These are phyloP conservation scores for Plasmopara halstedii DNA, from an alignment of 352 stramenopile species.

Conservation along the genomic window DNA sequence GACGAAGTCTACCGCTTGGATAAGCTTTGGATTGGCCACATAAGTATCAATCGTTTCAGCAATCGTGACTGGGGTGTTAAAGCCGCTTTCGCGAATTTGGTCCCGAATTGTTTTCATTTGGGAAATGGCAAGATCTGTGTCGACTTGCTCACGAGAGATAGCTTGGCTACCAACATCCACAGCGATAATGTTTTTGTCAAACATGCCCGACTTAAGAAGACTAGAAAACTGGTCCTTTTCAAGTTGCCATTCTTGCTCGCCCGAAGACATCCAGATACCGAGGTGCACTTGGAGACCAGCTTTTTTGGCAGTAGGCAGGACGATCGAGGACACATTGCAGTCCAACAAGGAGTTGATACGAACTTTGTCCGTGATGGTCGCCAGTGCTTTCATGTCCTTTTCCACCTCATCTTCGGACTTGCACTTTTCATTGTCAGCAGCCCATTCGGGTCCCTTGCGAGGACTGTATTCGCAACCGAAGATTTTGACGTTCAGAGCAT, in stretches of 20 bases:
- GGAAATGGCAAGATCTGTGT: slow-evolving; percentile 30
- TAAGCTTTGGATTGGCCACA: slow-evolving; percentile 40
- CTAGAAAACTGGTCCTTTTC: slow-evolving; percentile 39
- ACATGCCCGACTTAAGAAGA: slow-evolving; percentile 31
- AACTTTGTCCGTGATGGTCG: slow-evolving; percentile 37
- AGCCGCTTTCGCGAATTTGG: slow-evolving; percentile 26
- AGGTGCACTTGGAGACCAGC: slow-evolving; percentile 47
- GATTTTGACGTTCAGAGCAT: slow-evolving; percentile 46
- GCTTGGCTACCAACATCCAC: slow-evolving; percentile 59
- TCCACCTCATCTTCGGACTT: slow-evolving; percentile 38
- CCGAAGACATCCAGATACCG: slow-evolving; percentile 49
- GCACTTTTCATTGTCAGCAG: slow-evolving; percentile 26
- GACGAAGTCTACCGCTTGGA: slow-evolving; percentile 61
- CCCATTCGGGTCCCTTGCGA: slow-evolving; percentile 50
- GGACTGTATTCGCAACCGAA: slow-evolving; percentile 71
- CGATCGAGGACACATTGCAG: slow-evolving; percentile 34
- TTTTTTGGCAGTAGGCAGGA: slow-evolving; percentile 39
- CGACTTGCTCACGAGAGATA: slow-evolving; percentile 59
- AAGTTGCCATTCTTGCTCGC: slow-evolving; percentile 26
- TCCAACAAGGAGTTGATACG: slow-evolving; percentile 62
- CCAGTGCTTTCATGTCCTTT: slow-evolving; percentile 45
- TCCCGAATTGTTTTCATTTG: slow-evolving; percentile 49
- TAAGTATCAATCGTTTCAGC: slow-evolving; percentile 67
- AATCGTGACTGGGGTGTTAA: slow-evolving; percentile 54
- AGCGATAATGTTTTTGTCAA: slow-evolving; percentile 34